These are phyloP conservation scores for Penicillium sp. DNA, from an alignment of 2,329 filamentous ascomycete genomes.

Conservation along the genomic window DNA sequence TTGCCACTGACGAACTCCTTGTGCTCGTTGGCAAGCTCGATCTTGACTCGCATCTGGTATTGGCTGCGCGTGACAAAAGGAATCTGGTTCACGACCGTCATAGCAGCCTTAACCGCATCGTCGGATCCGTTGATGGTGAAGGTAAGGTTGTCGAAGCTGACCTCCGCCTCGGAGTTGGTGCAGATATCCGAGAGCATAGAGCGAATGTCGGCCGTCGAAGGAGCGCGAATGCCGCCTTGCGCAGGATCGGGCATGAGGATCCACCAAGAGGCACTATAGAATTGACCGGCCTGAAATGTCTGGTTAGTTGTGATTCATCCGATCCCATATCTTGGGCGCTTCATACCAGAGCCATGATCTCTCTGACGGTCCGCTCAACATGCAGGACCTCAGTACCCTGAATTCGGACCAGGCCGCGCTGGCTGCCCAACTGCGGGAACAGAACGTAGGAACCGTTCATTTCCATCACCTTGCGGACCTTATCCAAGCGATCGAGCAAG, in stretches of 20 bases:
- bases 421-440: conserved; percentile 85
- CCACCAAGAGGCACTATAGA: conserved; percentile 97
- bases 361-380: conserved; percentile 91
- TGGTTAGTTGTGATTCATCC: neutral
- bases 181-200: conserved; percentile 96
- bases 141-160: conserved; percentile 90
- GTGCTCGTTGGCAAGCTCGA: conserved; percentile 98
- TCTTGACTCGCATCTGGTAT: conserved; percentile 96
- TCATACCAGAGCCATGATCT: conserved; percentile 86
- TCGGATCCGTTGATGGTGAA: conserved; percentile 96
- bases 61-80: conserved; percentile 85
- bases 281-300: conserved; percentile 79
- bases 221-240: conserved; percentile 64
- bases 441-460: conserved; percentile 94
- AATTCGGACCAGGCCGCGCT: conserved; percentile 82
- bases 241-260: conserved; percentile 76
- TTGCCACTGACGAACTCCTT: conserved; percentile 99
- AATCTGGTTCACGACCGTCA: conserved; percentile 90
- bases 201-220: conserved; percentile 72
- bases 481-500: conserved; percentile 86
- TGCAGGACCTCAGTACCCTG: conserved; percentile 93
- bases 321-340: neutral
- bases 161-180: conserved; percentile 92
- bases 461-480: conserved; percentile 97
- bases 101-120: conserved; percentile 92